A percentile compares a stretch with the other conserved stretches of the same genome.
Evolutionary conservation across 768 basidiomycete species (phyloP).

Genomic region (Boletus rubroflammeus): DNA sequence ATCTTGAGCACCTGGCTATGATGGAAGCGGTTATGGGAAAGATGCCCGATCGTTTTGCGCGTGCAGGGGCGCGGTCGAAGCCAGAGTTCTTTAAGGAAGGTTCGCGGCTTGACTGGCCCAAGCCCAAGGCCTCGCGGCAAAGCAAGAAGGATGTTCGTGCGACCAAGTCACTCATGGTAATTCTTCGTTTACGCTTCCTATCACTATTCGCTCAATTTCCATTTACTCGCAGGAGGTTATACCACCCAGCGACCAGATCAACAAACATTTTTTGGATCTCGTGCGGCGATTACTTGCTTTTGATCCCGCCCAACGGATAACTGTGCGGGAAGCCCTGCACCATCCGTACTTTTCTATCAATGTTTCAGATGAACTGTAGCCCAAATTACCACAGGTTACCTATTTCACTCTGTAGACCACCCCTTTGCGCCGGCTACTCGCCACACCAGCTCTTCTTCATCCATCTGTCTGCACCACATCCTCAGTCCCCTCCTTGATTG

Average conservation of each 20-base stretch:
- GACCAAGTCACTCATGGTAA: constrained; percentile 72
- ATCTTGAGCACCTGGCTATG: constrained; percentile 98
- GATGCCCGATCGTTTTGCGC: constrained; percentile 86
- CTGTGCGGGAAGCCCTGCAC: constrained; percentile 80
- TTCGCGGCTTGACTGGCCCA: constrained; percentile 87
- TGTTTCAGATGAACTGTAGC: constrained; percentile 67
- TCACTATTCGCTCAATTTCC: constrained; percentile 1
- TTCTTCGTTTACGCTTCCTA: constrained; percentile 22
- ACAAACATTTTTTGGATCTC: constrained; percentile 81
- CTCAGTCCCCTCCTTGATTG: constrained; percentile 28
- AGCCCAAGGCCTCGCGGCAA: constrained; percentile 80
- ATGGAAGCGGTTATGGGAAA: constrained; percentile 99
- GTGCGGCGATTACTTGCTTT: constrained; percentile 85
- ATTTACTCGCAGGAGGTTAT: constrained; percentile 68
- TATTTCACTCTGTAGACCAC: constrained; percentile 35
- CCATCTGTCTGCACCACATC: constrained; percentile 24
- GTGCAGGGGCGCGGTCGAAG: constrained; percentile 72
- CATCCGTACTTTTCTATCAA: constrained; percentile 81
- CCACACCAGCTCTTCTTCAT: constrained; percentile 20
- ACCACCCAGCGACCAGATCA: constrained; percentile 66
- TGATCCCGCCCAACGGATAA: constrained; percentile 84
- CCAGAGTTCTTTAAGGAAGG: constrained; percentile 93
- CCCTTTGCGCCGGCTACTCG: constrained; percentile 21
- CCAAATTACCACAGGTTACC: constrained; percentile 32
- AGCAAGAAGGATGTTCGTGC: constrained; percentile 92